Evolutionary conservation across 2,329 filamentous ascomycete genomes (phyloP).

Genomic region (Apiospora aurea): DNA sequence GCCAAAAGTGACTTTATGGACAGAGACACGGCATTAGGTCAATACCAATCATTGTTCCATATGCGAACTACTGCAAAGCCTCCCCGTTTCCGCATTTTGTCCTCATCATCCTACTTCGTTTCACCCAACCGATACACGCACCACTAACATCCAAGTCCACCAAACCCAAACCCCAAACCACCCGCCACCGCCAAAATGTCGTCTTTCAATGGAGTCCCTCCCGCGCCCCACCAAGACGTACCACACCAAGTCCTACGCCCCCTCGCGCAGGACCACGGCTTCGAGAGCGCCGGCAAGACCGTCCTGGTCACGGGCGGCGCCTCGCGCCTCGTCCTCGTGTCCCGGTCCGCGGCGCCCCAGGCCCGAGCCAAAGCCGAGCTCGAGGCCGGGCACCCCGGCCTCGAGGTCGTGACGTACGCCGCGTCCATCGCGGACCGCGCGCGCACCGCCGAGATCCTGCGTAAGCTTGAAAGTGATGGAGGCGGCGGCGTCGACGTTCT

Average conservation of each 20-base stretch:
- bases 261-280: background rate
- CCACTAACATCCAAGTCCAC: background rate
- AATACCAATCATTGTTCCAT: background rate
- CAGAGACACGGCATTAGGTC: background rate
- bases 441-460: background rate
- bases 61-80: no score
- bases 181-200: background rate
- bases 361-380: background rate
- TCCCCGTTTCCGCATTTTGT: background rate
- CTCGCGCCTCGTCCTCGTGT: background rate
- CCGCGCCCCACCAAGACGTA: background rate
- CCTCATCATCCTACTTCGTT: background rate
- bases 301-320: background rate
- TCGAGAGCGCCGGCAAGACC: conserved; percentile 1
- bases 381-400: background rate
- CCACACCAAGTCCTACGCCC: background rate
- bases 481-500: background rate
- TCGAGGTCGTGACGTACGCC: background rate
- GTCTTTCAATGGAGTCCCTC: background rate
- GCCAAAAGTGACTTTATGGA: background rate
- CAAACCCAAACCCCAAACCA: no score
- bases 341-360: background rate
- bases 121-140: background rate
- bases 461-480: background rate
- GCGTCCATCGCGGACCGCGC: conserved; percentile 5